Conservation (phyloP, 2,329 filamentous ascomycete genomes). For the Xylaria multiplex region DNA sequence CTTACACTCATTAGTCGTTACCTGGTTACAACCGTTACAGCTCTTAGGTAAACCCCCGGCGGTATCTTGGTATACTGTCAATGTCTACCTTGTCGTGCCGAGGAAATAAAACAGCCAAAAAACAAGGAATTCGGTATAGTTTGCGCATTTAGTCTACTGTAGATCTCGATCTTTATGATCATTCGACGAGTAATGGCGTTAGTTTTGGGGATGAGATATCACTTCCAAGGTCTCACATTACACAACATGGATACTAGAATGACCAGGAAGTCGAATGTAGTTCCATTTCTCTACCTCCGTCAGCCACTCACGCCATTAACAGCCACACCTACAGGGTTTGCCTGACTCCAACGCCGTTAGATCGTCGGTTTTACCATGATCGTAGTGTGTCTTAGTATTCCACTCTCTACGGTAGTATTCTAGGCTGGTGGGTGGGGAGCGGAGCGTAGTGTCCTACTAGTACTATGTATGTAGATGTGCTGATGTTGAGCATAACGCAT, state of each 20-base stretch:
- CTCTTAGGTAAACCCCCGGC: background rate
- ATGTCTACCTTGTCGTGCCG: background rate
- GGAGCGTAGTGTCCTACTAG: background rate
- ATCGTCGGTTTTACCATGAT: slow-evolving; percentile 33
- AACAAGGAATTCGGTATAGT: slow-evolving; percentile 22
- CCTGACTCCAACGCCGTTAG: slow-evolving; percentile 30
- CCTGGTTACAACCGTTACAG: slow-evolving; percentile 17
- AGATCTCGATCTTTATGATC: slow-evolving; percentile 35
- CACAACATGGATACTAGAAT: slow-evolving; percentile 19
- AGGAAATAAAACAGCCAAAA: background rate
- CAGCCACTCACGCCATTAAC: slow-evolving; percentile 35
- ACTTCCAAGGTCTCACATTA: slow-evolving; percentile 18
- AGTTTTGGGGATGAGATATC: background rate
- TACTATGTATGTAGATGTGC: too few relatives aligned
- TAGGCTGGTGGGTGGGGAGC: slow-evolving; percentile 2
- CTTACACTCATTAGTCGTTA: slow-evolving; percentile 21
- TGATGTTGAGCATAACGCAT: too few relatives aligned
- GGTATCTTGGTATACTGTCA: background rate
- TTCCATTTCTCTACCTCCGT: slow-evolving; percentile 14
- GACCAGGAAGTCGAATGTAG: slow-evolving; percentile 26
- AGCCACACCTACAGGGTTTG: slow-evolving; percentile 31
- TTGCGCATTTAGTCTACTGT: background rate
- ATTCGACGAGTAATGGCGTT: slow-evolving; percentile 17
- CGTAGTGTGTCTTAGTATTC: slow-evolving; percentile 14
- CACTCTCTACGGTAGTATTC: background rate